Conservation (phyloP, 495 filamentous ascomycete species). For the Daldinia grandis region DNA sequence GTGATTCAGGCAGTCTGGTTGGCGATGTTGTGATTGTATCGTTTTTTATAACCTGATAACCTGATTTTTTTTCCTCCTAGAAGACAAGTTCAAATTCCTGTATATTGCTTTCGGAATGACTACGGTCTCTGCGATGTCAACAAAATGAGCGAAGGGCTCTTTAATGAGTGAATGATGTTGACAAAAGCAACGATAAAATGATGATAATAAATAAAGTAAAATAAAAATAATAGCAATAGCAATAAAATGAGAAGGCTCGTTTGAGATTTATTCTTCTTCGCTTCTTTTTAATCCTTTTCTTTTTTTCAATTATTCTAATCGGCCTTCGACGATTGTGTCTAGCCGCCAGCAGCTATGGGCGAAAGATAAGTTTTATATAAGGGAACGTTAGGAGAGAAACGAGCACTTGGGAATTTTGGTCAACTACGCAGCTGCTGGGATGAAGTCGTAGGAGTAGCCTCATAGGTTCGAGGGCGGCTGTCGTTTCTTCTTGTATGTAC, state of each 20-base stretch:
- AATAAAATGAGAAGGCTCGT: constrained; percentile 1
- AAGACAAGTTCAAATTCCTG: background rate
- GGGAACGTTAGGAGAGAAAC: constrained; percentile 34
- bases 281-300: background rate
- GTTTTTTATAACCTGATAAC: background rate
- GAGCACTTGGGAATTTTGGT: constrained; percentile 41
- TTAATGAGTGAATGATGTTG: background rate
- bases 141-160: background rate
- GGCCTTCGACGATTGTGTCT: constrained; percentile 40
- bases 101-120: background rate
- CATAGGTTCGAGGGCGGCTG: constrained; percentile 36
- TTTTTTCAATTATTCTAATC: constrained; percentile 5
- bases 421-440: constrained; percentile 39
- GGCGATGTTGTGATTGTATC: background rate
- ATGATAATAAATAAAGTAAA: background rate
- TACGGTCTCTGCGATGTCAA: background rate
- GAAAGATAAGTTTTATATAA: constrained; percentile 34
- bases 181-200: background rate
- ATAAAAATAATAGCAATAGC: background rate
- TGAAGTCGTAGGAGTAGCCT: constrained; percentile 25
- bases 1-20: background rate
- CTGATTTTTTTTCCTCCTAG: background rate
- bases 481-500: constrained; percentile 46
- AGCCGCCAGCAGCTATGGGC: constrained; percentile 47
- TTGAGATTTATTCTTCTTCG: background rate